phyloP scores from a whole-genome alignment of 1,139 yeast genomes.

The Groenewaldozyma sp. region DNA sequence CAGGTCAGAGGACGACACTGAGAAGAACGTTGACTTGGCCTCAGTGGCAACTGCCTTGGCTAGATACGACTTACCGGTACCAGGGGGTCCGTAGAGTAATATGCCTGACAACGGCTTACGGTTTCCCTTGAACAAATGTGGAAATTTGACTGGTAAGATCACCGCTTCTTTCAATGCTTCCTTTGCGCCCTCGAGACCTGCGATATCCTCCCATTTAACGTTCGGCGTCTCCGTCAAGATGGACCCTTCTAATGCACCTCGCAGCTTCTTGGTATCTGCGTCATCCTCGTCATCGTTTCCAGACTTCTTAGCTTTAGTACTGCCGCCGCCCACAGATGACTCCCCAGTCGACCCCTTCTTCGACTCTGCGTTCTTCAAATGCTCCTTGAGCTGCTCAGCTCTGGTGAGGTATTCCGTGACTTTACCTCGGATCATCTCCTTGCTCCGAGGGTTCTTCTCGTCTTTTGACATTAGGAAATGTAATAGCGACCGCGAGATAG shows the following conservation, averaged over 20 bases:
- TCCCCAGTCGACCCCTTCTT: conserved; percentile 35
- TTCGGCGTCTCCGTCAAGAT: conserved; percentile 88
- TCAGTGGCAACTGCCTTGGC: conserved; percentile 99
- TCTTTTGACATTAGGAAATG: conserved; percentile 27
- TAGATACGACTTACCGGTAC: conserved; percentile 94
- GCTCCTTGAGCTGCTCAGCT: conserved; percentile 91
- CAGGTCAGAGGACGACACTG: conserved; percentile 88
- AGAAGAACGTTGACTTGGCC: conserved; percentile 91
- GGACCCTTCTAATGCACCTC: conserved; percentile 90
- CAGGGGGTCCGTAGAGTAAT: conserved; percentile 93
- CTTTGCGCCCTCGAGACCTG: conserved; percentile 91
- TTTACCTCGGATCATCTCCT: conserved; percentile 79
- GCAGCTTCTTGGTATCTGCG: conserved; percentile 73
- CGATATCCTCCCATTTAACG: conserved; percentile 91
- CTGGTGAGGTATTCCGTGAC: conserved; percentile 86
- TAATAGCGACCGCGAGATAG: background rate
- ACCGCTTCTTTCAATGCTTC: conserved; percentile 98
- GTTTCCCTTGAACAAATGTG: conserved; percentile 88
- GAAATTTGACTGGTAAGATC: conserved; percentile 86
- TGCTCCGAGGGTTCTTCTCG: conserved; percentile 84
- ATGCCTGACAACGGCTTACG: conserved; percentile 92
- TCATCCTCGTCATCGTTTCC: conserved; percentile 57
- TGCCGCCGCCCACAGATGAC: conserved; percentile 44
- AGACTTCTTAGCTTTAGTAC: conserved; percentile 43
- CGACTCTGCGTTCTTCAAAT: conserved; percentile 57